A percentile compares a stretch with the other conserved stretches of the same genome.
Conservation (phyloP, 2,329 filamentous ascomycete genomes). For the Colletotrichum sidae region DNA sequence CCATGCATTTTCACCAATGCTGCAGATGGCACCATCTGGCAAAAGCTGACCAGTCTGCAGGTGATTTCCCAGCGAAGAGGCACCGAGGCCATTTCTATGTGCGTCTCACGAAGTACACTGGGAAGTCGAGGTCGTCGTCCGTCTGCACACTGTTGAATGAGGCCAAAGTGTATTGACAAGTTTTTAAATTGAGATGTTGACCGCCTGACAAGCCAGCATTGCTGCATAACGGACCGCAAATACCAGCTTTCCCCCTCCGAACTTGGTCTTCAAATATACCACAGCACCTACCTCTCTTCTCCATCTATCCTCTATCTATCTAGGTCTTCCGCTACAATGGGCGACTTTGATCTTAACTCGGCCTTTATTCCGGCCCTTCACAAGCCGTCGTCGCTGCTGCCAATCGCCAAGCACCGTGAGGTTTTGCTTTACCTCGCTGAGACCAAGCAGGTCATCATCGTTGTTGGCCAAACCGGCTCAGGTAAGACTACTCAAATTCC, state of each 20-base stretch:
- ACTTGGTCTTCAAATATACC: no score
- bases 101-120: constrained; percentile 2
- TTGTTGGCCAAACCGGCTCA: constrained; percentile 93
- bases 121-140: background rate
- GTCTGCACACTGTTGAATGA: constrained; percentile 6
- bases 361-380: constrained; percentile 84
- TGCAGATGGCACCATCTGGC: background rate
- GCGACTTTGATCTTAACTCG: constrained; percentile 67
- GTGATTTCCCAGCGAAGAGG: constrained; percentile 5
- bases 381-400: constrained; percentile 85
- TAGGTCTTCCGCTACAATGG: constrained; percentile 51
- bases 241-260: no score
- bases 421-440: constrained; percentile 88
- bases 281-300: no score
- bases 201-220: background rate
- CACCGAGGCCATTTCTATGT: constrained; percentile 6
- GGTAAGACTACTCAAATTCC: constrained; percentile 97
- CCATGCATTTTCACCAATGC: constrained; percentile 13
- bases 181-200: background rate
- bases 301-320: no score
- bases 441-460: constrained; percentile 84
- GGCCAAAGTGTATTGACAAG: constrained; percentile 8
- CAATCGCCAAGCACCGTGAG: constrained; percentile 86
- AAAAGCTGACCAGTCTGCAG: background rate
- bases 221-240: background rate